Evolutionary conservation across 306 rosid genomes (phyloP).

Genomic region (Astragalus glycyphyllos): DNA sequence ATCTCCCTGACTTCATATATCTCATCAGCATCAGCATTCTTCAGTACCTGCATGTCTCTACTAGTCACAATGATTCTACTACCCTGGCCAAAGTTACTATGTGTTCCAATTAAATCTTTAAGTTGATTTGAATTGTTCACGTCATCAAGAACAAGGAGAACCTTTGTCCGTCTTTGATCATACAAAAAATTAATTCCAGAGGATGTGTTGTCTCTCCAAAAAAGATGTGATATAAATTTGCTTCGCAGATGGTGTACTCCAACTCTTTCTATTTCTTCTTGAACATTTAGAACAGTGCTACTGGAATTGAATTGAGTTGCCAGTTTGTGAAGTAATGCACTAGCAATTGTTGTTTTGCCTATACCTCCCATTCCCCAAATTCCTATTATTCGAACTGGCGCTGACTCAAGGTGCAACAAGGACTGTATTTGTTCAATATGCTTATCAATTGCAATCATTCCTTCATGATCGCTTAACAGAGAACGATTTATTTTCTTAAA

Average conservation of each 20-base stretch:
- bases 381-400: too few species aligned
- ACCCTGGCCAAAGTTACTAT: neutral
- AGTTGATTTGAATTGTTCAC: neutral
- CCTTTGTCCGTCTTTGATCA: neutral
- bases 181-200: too few species aligned
- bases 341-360: too few species aligned
- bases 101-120: neutral
- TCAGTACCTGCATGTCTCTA: constrained; percentile 21
- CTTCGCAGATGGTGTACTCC: neutral
- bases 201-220: neutral
- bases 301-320: neutral
- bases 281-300: neutral
- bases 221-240: neutral
- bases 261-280: neutral
- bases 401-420: neutral
- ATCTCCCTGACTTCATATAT: constrained; percentile 30
- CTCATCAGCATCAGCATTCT: neutral
- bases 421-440: too few species aligned
- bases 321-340: too few species aligned
- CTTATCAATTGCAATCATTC: too few species aligned
- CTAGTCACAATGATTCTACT: constrained; percentile 34
- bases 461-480: too few species aligned
- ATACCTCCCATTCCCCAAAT: too few species aligned
- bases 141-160: constrained; percentile 33
- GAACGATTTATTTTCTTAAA: too few species aligned